A percentile compares a stretch with the other conserved stretches of the same genome.
phyloP scores from a whole-genome alignment of 139 green algal genomes.

The Coelastrella sp. region DNA sequence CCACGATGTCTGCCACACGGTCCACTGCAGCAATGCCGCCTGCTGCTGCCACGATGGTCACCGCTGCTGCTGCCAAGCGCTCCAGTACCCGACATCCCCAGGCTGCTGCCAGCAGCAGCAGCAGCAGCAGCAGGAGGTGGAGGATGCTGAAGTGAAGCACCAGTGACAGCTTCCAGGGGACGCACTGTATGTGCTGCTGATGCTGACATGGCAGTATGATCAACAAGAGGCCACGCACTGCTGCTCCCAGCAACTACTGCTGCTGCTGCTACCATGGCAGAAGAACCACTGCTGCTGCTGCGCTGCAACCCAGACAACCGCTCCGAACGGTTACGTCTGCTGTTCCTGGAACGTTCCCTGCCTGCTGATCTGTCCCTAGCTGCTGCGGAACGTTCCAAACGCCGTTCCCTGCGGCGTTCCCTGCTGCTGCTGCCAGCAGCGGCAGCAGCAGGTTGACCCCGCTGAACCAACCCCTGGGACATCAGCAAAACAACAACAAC shows the following conservation, averaged over 20 bases:
- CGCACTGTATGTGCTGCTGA: neutral
- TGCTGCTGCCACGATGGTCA: neutral
- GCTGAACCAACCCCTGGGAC: neutral
- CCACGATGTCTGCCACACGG: neutral
- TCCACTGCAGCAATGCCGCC: neutral
- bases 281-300: too few relatives aligned
- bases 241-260: neutral
- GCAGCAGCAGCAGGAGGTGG: neutral
- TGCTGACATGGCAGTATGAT: neutral
- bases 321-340: too few relatives aligned
- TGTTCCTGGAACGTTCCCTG: neutral
- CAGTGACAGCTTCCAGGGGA: neutral
- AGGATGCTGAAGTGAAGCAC: neutral
- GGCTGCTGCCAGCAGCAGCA: conserved; percentile 5
- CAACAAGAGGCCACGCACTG: neutral
- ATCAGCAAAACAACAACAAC: neutral
- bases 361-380: neutral
- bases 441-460: neutral
- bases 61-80: neutral
- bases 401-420: neutral
- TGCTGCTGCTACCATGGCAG: neutral
- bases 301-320: too few relatives aligned
- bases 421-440: neutral
- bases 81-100: neutral
- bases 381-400: neutral